phyloP scores from a whole-genome alignment of 371 early-diverging fungal genomes.

The Mucor saturninus region DNA sequence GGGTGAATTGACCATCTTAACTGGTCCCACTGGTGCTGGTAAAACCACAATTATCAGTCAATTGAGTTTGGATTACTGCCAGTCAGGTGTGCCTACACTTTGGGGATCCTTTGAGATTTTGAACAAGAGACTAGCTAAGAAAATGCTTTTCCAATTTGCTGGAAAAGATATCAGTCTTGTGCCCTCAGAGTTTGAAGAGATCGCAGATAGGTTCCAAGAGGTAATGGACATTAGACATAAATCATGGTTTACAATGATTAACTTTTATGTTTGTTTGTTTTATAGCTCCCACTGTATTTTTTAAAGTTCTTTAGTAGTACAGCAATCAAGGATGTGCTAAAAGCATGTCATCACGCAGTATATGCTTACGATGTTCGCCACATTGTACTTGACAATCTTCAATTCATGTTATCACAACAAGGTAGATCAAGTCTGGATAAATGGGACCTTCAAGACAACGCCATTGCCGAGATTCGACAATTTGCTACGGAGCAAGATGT shows the following conservation, averaged over 20 bases:
- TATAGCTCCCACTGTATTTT: slow-evolving; percentile 74
- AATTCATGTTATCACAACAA: slow-evolving; percentile 82
- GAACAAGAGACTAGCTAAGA: slow-evolving; percentile 71
- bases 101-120: slow-evolving; percentile 87
- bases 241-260: background rate
- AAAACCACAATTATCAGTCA: slow-evolving; percentile 84
- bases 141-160: slow-evolving; percentile 77
- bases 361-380: slow-evolving; percentile 76
- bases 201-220: slow-evolving; percentile 69
- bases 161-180: slow-evolving; percentile 54
- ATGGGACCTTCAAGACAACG: slow-evolving; percentile 78
- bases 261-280: background rate
- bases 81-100: slow-evolving; percentile 74
- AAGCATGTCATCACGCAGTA: slow-evolving; percentile 76
- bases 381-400: slow-evolving; percentile 78
- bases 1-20: slow-evolving; percentile 77
- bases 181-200: slow-evolving; percentile 57
- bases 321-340: slow-evolving; percentile 63
- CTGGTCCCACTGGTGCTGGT: slow-evolving; percentile 78
- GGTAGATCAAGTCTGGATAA: slow-evolving; percentile 60
- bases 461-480: slow-evolving; percentile 65
- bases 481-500: slow-evolving; percentile 79
- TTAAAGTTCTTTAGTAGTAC: slow-evolving; percentile 82
- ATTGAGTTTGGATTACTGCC: slow-evolving; percentile 73
- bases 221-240: slow-evolving; percentile 30